Evolutionary conservation across 257 asterid genomes (phyloP), one percentile per base, ranked within the genome.

Genomic region (Penstemon eatonii): DNA sequence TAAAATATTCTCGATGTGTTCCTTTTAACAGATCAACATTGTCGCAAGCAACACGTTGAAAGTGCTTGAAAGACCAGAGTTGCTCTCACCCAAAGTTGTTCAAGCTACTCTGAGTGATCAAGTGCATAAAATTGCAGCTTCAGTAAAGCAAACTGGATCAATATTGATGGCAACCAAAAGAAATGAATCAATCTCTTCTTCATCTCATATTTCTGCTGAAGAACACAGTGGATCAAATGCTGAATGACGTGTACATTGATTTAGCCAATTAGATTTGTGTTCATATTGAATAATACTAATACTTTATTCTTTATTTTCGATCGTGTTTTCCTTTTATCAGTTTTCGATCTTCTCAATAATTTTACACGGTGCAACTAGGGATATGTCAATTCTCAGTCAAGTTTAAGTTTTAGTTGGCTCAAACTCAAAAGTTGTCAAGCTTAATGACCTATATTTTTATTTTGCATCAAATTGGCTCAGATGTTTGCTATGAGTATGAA

Each of bases 11-110:
- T 15, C 18, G 18, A 15, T 15, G 0, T 15, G 42, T 71, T 65
- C 40, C 40, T 52, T 33, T 25, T 25, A 25, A 41, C 81, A 82
- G 85, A 63, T 77, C 51, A 78, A 79, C 42, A 39, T 75, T 69
- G 79, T 71, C 1, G 89, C 87, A 66, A 78, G 68, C 69, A 73
- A 82, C 41, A 67, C 84, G 13, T 39, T 83, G 77, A 62, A 78
- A 72, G 81, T 79, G 54, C 69, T 83, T 44, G 75, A 81, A 79
- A 76, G 74, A 58, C 86, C 91, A 33, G 84, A 83, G 19, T 1
- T 67, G 71, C 72, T 82, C 58, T 73, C 88, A 9, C 89, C 89
- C 36, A 60, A 80, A 73, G 77, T 5, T 19, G 73, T 83, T 70
- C 83, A 72, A 58, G 73, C 78, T 33, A 63, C 74, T 61, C 64